Conservation (phyloP, 768 basidiomycete genomes). For the Tricholoma bakamatsutake region DNA sequence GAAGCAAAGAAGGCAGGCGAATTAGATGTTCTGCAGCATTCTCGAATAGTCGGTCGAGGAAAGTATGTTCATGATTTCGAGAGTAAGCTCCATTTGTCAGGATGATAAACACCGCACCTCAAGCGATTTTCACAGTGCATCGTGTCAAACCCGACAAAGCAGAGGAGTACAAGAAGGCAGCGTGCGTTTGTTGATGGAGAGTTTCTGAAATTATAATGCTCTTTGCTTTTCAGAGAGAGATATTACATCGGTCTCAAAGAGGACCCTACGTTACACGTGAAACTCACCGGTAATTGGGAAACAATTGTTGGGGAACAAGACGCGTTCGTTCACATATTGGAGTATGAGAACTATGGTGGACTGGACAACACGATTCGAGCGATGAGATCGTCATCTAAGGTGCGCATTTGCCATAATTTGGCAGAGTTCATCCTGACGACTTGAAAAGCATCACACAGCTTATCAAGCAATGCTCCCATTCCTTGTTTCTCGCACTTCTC, state of each 20-base stretch:
- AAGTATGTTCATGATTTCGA: slow-evolving; percentile 93
- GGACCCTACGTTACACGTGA: slow-evolving; percentile 69
- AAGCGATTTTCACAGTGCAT: slow-evolving; percentile 52
- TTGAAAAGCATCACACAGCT: slow-evolving; percentile 52
- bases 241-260: slow-evolving; percentile 81
- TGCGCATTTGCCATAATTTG: slow-evolving; percentile 14
- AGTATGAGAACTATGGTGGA: slow-evolving; percentile 91
- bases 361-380: slow-evolving; percentile 72
- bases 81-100: slow-evolving; percentile 40
- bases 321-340: slow-evolving; percentile 73
- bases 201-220: neutral
- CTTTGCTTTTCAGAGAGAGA: slow-evolving; percentile 47
- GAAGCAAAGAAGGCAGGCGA: slow-evolving; percentile 84
- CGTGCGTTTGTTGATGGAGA: slow-evolving; percentile 44
- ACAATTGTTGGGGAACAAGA: slow-evolving; percentile 87
- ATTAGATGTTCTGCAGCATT: slow-evolving; percentile 73
- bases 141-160: slow-evolving; percentile 75
- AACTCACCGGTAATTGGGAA: slow-evolving; percentile 94
- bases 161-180: slow-evolving; percentile 83
- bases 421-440: neutral
- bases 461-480: slow-evolving; percentile 75
- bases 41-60: slow-evolving; percentile 81
- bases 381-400: slow-evolving; percentile 61
- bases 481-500: slow-evolving; percentile 63
- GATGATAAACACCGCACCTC: neutral